Conservation (phyloP, 768 basidiomycete species). For the Lactarius tabidus region DNA sequence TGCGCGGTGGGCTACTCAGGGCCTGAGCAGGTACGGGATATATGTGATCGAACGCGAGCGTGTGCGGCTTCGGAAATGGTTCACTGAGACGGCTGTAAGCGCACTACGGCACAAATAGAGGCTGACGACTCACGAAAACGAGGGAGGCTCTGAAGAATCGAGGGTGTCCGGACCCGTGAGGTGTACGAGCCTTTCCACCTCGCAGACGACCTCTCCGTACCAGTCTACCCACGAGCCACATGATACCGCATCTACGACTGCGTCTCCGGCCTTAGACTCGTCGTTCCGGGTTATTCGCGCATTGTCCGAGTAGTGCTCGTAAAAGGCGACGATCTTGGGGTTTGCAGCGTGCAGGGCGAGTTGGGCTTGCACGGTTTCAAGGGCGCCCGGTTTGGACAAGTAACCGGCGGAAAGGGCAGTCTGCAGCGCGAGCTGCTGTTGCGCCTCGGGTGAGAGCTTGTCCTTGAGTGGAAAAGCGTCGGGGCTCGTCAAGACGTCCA, state of each 20-base stretch:
- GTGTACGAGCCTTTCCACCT: constrained; percentile 52
- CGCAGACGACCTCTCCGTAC: constrained; percentile 73
- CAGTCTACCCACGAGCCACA: constrained; percentile 82
- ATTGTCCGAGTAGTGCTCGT: constrained; percentile 57
- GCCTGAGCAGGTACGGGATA: constrained; percentile 47
- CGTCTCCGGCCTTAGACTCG: constrained; percentile 21
- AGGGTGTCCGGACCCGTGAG: constrained; percentile 51
- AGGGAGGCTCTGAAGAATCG: constrained; percentile 34
- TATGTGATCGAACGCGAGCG: constrained; percentile 77
- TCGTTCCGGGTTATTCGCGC: constrained; percentile 28
- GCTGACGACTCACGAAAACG: constrained; percentile 31
- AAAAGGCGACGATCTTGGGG: constrained; percentile 82
- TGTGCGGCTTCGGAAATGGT: constrained; percentile 41
- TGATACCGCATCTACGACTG: constrained; percentile 25
- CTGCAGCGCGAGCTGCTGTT: constrained; percentile 53
- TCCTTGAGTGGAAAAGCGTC: constrained; percentile 37
- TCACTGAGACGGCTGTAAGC: constrained; percentile 24
- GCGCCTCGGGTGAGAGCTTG: constrained; percentile 44
- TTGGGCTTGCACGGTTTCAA: constrained; percentile 62
- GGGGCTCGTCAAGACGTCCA: constrained; percentile 59
- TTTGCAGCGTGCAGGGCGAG: constrained; percentile 74
- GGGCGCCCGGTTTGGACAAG: constrained; percentile 45
- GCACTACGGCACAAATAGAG: not conserved
- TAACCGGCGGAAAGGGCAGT: constrained; percentile 45
- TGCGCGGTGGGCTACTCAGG: constrained; percentile 48